These are phyloP conservation scores for Scheffersomyces cryptocercus DNA, from an alignment of 1,139 yeast genomes.

Conservation along the genomic window DNA sequence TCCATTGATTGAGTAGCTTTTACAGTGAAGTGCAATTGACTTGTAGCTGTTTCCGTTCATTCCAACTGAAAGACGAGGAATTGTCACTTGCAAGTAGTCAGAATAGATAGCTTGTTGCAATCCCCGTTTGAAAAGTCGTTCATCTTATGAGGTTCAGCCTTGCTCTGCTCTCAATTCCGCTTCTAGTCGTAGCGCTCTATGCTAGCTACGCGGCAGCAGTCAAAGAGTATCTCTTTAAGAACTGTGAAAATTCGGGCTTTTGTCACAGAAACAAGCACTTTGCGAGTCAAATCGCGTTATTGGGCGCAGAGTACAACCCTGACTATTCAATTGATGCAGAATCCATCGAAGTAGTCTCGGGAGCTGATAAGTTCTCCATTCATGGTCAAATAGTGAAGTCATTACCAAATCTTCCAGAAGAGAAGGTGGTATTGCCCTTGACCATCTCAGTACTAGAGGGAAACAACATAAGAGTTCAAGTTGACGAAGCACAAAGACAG, in stretches of 20 bases:
- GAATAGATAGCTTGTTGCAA: no score
- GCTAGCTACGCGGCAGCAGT: slow-evolving; percentile 38
- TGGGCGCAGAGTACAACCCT: slow-evolving; percentile 29
- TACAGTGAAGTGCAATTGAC: no score
- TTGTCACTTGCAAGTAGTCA: no score
- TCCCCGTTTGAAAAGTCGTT: no score
- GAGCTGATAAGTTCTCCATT: slow-evolving; percentile 22
- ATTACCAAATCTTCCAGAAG: slow-evolving; percentile 22
- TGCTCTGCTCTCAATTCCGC: background rate
- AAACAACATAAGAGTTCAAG: slow-evolving; percentile 55
- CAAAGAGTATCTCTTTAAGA: slow-evolving; percentile 72
- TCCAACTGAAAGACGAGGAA: no score
- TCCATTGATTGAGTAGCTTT: no score
- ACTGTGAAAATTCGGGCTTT: slow-evolving; percentile 81
- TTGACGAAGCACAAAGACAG: slow-evolving; percentile 59
- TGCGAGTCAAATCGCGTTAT: slow-evolving; percentile 48
- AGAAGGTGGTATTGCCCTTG: slow-evolving; percentile 49
- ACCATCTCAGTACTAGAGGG: slow-evolving; percentile 55
- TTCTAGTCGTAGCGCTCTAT: slow-evolving; percentile 7
- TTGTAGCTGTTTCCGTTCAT: no score
- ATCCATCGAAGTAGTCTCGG: slow-evolving; percentile 29
- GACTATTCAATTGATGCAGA: slow-evolving; percentile 56
- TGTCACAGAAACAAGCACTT: slow-evolving; percentile 79
- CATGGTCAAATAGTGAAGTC: slow-evolving; percentile 51
- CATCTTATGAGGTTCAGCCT: no score